A percentile compares a stretch with the other conserved stretches of the same genome.
Conservation (phyloP, 352 stramenopile species). For the Globisporangium alternatum region DNA sequence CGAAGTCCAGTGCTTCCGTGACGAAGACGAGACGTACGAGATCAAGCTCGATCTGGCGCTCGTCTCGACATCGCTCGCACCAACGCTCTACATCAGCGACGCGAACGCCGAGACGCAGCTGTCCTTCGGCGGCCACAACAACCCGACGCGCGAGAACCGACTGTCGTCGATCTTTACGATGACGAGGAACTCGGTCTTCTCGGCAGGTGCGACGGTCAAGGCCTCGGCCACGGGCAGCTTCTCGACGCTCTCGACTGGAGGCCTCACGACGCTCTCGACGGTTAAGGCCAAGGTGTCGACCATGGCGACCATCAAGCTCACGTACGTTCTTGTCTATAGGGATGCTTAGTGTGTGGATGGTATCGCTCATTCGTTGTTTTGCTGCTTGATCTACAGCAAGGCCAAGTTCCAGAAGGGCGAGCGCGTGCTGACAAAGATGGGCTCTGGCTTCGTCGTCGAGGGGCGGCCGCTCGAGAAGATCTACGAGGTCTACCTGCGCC, state of each 20-base stretch:
- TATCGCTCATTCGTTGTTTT: neutral
- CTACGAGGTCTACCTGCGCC: constrained; percentile 78
- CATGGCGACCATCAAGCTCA: constrained; percentile 70
- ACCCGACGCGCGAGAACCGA: constrained; percentile 28
- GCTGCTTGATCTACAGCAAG: constrained; percentile 35
- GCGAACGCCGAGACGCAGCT: constrained; percentile 40
- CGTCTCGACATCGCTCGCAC: constrained; percentile 19
- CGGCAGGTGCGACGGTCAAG: constrained; percentile 58
- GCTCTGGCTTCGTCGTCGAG: constrained; percentile 76
- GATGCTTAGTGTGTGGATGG: neutral
- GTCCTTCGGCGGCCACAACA: constrained; percentile 24
- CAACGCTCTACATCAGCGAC: constrained; percentile 50
- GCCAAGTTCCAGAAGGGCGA: constrained; percentile 72
- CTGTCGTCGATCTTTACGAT: constrained; percentile 75
- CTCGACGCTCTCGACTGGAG: constrained; percentile 48
- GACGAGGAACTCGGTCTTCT: constrained; percentile 68
- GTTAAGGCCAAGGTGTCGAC: constrained; percentile 67
- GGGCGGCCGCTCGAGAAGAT: constrained; percentile 57
- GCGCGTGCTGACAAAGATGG: constrained; percentile 71
- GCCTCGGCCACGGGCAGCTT: constrained; percentile 52
- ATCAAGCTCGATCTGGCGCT: constrained; percentile 40
- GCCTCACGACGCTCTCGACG: constrained; percentile 54
- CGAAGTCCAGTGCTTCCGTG: constrained; percentile 43
- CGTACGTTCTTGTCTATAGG: constrained; percentile 31
- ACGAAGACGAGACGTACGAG: constrained; percentile 58